Percentiles rank a stretch among this genome's conserved stretches.
Conservation (phyloP, 306 rosid genomes). For the Pyrus bretschneideri region DNA sequence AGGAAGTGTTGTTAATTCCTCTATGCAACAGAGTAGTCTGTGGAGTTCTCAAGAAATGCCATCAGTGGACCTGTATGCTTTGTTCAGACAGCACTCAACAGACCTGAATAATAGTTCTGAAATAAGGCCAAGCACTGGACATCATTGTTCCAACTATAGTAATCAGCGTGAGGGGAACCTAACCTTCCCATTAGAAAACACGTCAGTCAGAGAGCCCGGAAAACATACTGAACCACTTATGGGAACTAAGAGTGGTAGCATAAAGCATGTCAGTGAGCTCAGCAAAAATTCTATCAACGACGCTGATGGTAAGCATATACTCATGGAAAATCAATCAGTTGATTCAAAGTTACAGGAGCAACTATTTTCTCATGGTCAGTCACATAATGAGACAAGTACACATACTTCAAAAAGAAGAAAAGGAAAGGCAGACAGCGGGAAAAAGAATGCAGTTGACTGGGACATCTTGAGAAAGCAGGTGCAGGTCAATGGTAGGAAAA, state of each 20-base stretch:
- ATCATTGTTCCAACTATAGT: slow-evolving; percentile 19
- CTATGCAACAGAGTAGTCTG: slow-evolving; percentile 23
- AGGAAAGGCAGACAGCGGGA: slow-evolving; percentile 32
- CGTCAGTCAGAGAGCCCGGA: slow-evolving; percentile 21
- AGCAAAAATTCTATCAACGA: slow-evolving; percentile 21
- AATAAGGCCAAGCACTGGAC: slow-evolving; percentile 15
- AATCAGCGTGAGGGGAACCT: slow-evolving; percentile 28
- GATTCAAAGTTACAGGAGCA: slow-evolving; percentile 31
- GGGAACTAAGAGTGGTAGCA: slow-evolving; percentile 20
- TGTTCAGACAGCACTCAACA: slow-evolving; percentile 26
- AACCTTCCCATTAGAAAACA: slow-evolving; percentile 27
- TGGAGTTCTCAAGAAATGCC: slow-evolving; percentile 30
- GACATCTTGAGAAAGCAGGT: slow-evolving; percentile 68
- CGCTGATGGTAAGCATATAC: slow-evolving; percentile 21
- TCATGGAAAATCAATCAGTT: slow-evolving; percentile 18
- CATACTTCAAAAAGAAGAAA: slow-evolving; percentile 46
- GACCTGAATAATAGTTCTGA: slow-evolving; percentile 25
- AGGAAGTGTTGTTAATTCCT: slow-evolving; percentile 20
- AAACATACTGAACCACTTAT: slow-evolving; percentile 20
- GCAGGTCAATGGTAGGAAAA: slow-evolving; percentile 26
- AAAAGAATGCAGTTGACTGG: slow-evolving; percentile 52
- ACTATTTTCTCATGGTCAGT: slow-evolving; percentile 19
- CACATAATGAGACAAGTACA: slow-evolving; percentile 19
- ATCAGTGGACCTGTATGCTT: slow-evolving; percentile 27
- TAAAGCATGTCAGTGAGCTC: slow-evolving; percentile 23